Evolutionary conservation across 495 filamentous ascomycete species (phyloP).

Genomic region (Hypoxylon trugodes): DNA sequence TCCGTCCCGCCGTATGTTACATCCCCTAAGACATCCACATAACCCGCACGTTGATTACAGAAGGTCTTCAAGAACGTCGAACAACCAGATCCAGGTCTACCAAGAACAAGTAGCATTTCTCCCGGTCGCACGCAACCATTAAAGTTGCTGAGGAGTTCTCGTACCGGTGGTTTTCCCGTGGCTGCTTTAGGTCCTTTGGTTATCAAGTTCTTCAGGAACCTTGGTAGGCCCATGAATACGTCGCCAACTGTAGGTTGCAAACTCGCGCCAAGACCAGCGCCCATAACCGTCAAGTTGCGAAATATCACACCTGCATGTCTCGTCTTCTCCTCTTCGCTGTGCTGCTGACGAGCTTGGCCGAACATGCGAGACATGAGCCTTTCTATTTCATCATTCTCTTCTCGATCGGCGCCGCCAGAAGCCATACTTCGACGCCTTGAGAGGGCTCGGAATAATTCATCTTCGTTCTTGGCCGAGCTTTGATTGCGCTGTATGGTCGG

Average conservation of each 20-base stretch:
- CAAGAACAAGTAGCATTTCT: slow-evolving; percentile 72
- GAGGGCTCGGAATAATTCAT: slow-evolving; percentile 59
- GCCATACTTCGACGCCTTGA: slow-evolving; percentile 58
- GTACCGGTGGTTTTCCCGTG: slow-evolving; percentile 58
- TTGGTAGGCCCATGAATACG: slow-evolving; percentile 65
- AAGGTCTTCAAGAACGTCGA: slow-evolving; percentile 76
- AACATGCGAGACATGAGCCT: slow-evolving; percentile 54
- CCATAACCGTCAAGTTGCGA: slow-evolving; percentile 72
- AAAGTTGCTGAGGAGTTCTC: slow-evolving; percentile 66
- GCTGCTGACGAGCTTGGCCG: slow-evolving; percentile 65
- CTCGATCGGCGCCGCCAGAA: slow-evolving; percentile 40
- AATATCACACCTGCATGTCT: slow-evolving; percentile 68
- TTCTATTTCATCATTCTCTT: slow-evolving; percentile 52
- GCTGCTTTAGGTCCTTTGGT: slow-evolving; percentile 44
- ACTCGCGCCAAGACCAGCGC: slow-evolving; percentile 70
- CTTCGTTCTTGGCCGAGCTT: slow-evolving; percentile 49
- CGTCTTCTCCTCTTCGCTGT: slow-evolving; percentile 73
- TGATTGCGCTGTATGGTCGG: slow-evolving; percentile 2
- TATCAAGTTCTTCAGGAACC: slow-evolving; percentile 60
- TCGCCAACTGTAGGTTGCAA: slow-evolving; percentile 71
- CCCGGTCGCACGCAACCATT: slow-evolving; percentile 58
- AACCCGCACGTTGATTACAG: slow-evolving; percentile 71
- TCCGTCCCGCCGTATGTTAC: slow-evolving; percentile 72
- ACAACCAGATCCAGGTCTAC: slow-evolving; percentile 75
- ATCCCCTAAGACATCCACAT: slow-evolving; percentile 67